Evolutionary conservation across 495 filamentous ascomycete species (phyloP).

Genomic region (Daldinia vernicosa): DNA sequence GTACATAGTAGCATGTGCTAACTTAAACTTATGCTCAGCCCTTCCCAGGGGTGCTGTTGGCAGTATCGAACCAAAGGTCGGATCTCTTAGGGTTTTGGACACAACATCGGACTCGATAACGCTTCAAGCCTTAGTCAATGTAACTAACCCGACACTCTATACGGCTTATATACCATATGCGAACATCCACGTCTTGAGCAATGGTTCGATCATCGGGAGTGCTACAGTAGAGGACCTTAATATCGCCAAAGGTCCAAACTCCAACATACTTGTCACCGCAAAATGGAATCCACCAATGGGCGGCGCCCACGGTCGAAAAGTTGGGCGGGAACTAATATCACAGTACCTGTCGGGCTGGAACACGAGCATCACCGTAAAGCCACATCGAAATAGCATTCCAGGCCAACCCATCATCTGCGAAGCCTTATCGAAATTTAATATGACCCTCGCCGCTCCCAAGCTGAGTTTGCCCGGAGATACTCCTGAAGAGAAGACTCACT

Average conservation of each 20-base stretch:
- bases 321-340: constrained; percentile 78
- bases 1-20: constrained; percentile 28
- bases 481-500: constrained; percentile 60
- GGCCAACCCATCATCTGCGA: constrained; percentile 74
- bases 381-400: constrained; percentile 76
- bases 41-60: constrained; percentile 53
- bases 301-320: constrained; percentile 64
- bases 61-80: constrained; percentile 67
- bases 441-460: constrained; percentile 75
- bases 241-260: constrained; percentile 74
- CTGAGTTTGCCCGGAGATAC: constrained; percentile 65
- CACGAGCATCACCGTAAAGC: constrained; percentile 75
- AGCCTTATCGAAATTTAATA: constrained; percentile 71
- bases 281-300: constrained; percentile 76
- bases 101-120: constrained; percentile 74
- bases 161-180: constrained; percentile 79
- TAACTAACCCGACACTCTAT: constrained; percentile 91
- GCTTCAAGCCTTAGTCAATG: constrained; percentile 73
- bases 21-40: constrained; percentile 48
- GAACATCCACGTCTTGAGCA: constrained; percentile 77
- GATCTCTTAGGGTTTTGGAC: constrained; percentile 69
- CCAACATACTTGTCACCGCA: constrained; percentile 71
- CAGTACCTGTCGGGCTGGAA: constrained; percentile 89
- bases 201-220: constrained; percentile 78
- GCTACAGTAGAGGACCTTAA: constrained; percentile 67